Base-by-base conservation (phyloP, 2,329 filamentous ascomycete genomes). In the Catunica adiposa region DNA sequence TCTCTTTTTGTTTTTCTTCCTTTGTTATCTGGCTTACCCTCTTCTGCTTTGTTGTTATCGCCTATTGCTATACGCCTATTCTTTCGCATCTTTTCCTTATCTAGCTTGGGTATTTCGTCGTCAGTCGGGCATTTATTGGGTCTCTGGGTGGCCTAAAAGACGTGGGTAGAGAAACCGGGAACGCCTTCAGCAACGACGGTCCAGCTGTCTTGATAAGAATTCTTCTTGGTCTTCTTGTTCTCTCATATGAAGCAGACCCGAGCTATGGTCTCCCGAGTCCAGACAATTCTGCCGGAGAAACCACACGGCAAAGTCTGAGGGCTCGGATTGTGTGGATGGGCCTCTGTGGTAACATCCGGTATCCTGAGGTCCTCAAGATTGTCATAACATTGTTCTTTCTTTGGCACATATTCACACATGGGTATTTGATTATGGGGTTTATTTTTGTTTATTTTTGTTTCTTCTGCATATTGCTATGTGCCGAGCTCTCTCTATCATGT, bases 1-100 rank as follows among this genome's bases (percentile, higher is more conserved):
- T 57, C 44, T 44, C 47, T 48, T 57, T 42, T 54, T 25, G n/a
- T n/a, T 54, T 53, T 57, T 34, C 20, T 29, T 50, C 34, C 14
- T 38, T 5, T 34, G 5, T 34, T 44, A n/a, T 44, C 20, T n/a
- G 11, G 44, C 25, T 26, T 47, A 34, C 22, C 11, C 44, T 55
- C 9, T 55, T 51, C 31, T 40, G 34, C 29, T 55, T 51, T 55
- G 34, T 38, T 22, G 26, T 38, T 53, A 29, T 38, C 22, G 14
- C 20, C 31, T 40, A n/a, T n/a, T n/a, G n/a, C 25, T 40, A 23
- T 26, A 37, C 17, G 25, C 50, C 34, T 31, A 50, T 55, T n/a
- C 46, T 38, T 23, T 42, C 40, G 20, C 25, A 34, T 26, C 47
- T 51, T 55, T n/a, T 17, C 29, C 29, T n/a, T n/a, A 34, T 34